Percentiles rank a stretch among this genome's conserved stretches.
Conservation (phyloP, 164 flowering plant species). For the Hamamelis virginiana region DNA sequence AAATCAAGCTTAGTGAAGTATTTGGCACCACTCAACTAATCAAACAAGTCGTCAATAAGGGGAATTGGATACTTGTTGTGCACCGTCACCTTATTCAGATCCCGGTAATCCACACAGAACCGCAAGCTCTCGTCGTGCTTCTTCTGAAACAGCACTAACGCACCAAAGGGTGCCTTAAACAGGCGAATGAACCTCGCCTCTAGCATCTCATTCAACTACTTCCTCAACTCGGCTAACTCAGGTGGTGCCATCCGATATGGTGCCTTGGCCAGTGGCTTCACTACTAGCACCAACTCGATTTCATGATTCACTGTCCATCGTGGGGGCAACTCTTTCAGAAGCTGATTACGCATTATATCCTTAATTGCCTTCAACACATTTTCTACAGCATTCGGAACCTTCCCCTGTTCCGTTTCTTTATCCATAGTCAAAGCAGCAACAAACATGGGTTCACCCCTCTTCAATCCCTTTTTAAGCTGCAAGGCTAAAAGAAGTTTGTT, state of each 20-base stretch:
- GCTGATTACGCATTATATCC: no score
- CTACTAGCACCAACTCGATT: background rate
- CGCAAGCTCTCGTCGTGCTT: background rate
- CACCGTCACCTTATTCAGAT: no score
- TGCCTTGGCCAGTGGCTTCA: background rate
- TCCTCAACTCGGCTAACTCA: background rate
- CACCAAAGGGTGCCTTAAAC: background rate
- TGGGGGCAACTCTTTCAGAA: background rate
- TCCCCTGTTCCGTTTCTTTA: no score
- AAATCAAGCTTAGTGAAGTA: background rate
- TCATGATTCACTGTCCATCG: background rate
- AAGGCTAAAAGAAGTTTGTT: no score
- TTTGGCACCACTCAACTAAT: background rate
- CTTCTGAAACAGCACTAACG: background rate
- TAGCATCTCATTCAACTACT: background rate
- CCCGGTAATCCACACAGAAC: no score
- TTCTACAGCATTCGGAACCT: no score
- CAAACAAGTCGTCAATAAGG: no score
- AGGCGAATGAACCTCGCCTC: background rate
- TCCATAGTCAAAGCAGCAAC: no score
- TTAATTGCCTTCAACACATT: no score
- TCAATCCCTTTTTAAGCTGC: no score
- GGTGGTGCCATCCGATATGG: conserved; percentile 1
- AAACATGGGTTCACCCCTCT: no score
- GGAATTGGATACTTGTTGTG: no score